Evolutionary conservation across 345 rosid species (phyloP).

Genomic region (Citropsis articulata): DNA sequence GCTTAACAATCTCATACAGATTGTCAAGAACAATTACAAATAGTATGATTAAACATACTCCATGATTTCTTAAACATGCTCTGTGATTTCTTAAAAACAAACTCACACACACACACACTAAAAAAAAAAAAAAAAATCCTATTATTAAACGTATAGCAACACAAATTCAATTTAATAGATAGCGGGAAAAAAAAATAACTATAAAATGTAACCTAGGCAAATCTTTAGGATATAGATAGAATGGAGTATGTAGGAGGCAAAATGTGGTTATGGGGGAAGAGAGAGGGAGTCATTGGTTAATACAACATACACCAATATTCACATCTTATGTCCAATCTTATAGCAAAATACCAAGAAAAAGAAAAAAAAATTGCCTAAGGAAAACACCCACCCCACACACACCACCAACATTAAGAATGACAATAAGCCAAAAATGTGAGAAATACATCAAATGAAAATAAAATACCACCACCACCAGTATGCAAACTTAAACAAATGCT

Average conservation of each 20-base stretch:
- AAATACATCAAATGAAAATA: background rate
- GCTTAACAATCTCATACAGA: background rate
- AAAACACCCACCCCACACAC: background rate
- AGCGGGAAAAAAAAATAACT: background rate
- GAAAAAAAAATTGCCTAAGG: background rate
- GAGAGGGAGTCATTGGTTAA: background rate
- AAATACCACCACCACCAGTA: background rate
- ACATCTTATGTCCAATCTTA: background rate
- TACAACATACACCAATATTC: background rate
- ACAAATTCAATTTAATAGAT: background rate
- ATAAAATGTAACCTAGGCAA: background rate
- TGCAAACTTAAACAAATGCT: background rate
- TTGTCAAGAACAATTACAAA: background rate
- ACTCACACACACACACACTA: too few species aligned
- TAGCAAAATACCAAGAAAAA: background rate
- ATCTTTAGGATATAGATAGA: background rate
- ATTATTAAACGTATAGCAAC: background rate
- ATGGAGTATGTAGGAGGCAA: background rate
- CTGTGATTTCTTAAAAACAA: too few species aligned
- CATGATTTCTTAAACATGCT: too few species aligned
- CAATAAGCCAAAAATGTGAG: background rate
- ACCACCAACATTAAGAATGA: background rate
- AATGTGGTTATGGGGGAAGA: background rate
- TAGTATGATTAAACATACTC: too few species aligned
- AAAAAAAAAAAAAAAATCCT: too few species aligned